Percentiles rank a stretch among this genome's conserved stretches.
phyloP scores from a whole-genome alignment of 495 filamentous ascomycete species.

The Xylaria nigripes region DNA sequence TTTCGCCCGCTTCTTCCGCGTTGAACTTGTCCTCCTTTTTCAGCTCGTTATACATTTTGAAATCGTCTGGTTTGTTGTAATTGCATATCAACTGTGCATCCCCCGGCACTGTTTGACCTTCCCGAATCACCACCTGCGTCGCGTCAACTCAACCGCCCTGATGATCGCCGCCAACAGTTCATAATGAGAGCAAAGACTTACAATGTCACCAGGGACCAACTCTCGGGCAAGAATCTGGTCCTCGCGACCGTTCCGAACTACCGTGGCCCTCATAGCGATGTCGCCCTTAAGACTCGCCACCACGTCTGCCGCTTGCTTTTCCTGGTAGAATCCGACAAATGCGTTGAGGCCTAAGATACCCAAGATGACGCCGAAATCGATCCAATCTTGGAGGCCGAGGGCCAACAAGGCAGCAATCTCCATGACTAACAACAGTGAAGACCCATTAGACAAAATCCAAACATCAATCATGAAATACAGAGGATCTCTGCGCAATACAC shows the following conservation, averaged over 20 bases:
- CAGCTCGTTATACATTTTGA: conserved; percentile 55
- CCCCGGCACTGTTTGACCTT: conserved; percentile 66
- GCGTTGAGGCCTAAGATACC: conserved; percentile 75
- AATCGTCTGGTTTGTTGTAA: conserved; percentile 62
- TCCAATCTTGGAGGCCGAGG: conserved; percentile 72
- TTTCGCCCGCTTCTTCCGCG: conserved; percentile 27
- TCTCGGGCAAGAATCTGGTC: conserved; percentile 70
- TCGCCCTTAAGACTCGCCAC: conserved; percentile 75
- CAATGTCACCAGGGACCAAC: conserved; percentile 73
- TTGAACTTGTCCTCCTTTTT: conserved; percentile 56
- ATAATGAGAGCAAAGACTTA: conserved; percentile 34
- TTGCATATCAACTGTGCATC: conserved; percentile 72
- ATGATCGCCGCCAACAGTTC: not conserved
- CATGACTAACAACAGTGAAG: conserved; percentile 53
- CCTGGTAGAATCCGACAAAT: conserved; percentile 78
- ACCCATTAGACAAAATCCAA: not conserved
- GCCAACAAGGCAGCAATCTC: conserved; percentile 73
- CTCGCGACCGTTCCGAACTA: conserved; percentile 64
- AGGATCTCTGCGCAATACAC: conserved; percentile 21
- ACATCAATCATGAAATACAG: not conserved
- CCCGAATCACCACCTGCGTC: conserved; percentile 55
- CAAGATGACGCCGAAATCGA: conserved; percentile 78
- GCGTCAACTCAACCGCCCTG: not conserved
- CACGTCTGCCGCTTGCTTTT: conserved; percentile 79
- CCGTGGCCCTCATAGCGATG: conserved; percentile 69